These are phyloP conservation scores for Septoria petroselini DNA, from an alignment of 2,329 filamentous ascomycete species.

Conservation along the genomic window DNA sequence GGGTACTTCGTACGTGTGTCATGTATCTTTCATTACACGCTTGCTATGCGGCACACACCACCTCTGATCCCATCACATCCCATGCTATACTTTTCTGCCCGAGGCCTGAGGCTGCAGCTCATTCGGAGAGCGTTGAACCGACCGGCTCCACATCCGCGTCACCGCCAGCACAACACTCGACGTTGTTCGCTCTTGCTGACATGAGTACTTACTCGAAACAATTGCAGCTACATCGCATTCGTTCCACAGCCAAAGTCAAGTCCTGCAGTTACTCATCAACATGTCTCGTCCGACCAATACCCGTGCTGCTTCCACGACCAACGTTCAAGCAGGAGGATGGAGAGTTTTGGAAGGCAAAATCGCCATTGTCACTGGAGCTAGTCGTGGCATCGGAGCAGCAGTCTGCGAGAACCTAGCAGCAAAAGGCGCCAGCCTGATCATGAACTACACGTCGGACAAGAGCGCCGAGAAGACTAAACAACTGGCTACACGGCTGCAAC, in stretches of 20 bases:
- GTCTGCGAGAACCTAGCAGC: conserved; percentile 67
- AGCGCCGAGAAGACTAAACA: conserved; percentile 53
- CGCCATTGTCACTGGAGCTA: conserved; percentile 75
- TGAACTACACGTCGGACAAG: conserved; percentile 68
- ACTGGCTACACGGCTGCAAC: conserved; percentile 55
- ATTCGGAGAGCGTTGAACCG: too few species aligned
- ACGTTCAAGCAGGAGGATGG: conserved; percentile 14
- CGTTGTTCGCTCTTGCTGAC: too few species aligned
- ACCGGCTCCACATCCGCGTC: neutral
- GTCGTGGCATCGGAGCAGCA: conserved; percentile 71
- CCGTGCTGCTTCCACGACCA: conserved; percentile 20
- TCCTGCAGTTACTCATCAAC: too few species aligned
- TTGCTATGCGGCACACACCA: neutral
- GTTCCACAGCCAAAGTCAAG: too few species aligned
- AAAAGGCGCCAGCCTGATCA: conserved; percentile 66
- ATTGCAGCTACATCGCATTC: too few species aligned
- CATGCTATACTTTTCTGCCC: too few species aligned
- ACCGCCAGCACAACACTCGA: too few species aligned
- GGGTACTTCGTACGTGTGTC: neutral
- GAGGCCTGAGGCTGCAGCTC: too few species aligned
- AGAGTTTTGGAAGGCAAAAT: conserved; percentile 64
- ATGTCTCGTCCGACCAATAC: conserved; percentile 25
- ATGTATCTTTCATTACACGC: neutral
- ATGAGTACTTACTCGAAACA: too few species aligned
- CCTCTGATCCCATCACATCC: too few species aligned